Evolutionary conservation across 805 yeast species (phyloP).

Genomic region (Blastobotrys parvus): DNA sequence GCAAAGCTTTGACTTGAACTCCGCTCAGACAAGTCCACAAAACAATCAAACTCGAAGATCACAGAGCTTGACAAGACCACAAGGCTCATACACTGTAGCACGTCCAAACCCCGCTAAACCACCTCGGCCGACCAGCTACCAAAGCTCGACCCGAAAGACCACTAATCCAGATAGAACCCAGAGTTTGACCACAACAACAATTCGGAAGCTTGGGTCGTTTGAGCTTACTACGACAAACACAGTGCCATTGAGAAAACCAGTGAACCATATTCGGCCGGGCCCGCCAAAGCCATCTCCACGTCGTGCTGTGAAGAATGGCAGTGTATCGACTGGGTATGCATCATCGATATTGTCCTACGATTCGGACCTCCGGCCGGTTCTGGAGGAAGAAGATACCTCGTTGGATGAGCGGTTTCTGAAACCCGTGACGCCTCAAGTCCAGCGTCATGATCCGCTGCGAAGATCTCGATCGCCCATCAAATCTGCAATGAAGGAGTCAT

Average conservation of each 20-base stretch:
- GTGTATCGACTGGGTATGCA: slow-evolving; percentile 12
- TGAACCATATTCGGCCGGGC: no score
- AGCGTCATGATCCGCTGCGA: slow-evolving; percentile 19
- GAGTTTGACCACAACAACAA: slow-evolving; percentile 31
- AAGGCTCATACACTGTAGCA: not conserved
- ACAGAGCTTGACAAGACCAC: no score
- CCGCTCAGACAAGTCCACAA: no score
- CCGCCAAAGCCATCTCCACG: not conserved
- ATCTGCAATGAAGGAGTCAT: slow-evolving; percentile 24
- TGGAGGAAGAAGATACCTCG: slow-evolving; percentile 12
- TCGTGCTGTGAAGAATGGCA: not conserved
- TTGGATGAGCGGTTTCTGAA: not conserved
- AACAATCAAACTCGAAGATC: no score
- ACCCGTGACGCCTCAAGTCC: no score
- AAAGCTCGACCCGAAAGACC: slow-evolving; percentile 21
- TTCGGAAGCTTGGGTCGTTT: slow-evolving; percentile 30
- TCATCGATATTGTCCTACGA: slow-evolving; percentile 20
- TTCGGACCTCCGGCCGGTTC: slow-evolving; percentile 20
- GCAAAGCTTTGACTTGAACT: no score
- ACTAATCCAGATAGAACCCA: slow-evolving; percentile 28
- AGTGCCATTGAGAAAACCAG: slow-evolving; percentile 21
- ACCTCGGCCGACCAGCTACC: not conserved
- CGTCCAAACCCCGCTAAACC: not conserved
- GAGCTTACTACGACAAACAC: slow-evolving; percentile 19
- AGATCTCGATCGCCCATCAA: slow-evolving; percentile 27